Conservation (phyloP, 148 eudicot species). For the Camellia japonica region DNA sequence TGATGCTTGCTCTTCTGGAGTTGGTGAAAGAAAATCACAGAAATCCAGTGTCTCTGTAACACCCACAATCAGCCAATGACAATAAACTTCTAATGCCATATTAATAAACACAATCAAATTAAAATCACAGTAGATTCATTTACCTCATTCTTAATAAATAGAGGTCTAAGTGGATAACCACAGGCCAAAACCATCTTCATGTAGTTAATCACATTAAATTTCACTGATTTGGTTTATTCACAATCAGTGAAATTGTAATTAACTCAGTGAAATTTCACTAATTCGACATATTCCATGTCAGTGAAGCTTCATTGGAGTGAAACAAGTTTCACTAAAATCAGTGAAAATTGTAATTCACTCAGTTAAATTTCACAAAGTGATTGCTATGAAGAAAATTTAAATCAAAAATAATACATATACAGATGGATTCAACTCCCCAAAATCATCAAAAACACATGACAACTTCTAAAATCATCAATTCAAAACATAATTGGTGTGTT, state of each 20-base stretch:
- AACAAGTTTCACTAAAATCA: no score
- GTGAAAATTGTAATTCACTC: no score
- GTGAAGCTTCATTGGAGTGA: no score
- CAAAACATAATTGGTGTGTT: background rate
- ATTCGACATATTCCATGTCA: no score
- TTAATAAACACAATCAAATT: background rate
- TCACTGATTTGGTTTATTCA: no score
- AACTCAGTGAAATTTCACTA: no score
- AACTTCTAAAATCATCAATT: background rate
- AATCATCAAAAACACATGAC: background rate
- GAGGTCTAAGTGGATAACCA: background rate
- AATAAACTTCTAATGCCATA: background rate
- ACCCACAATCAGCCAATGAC: background rate
- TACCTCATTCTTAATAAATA: background rate
- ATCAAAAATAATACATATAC: no score
- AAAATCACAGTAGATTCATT: background rate
- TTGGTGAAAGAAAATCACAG: constrained; percentile 92
- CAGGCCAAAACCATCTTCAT: background rate
- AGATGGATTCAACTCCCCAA: no score
- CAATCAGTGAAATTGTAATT: no score
- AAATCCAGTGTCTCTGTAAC: constrained; percentile 89
- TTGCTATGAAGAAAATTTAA: background rate
- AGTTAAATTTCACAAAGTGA: background rate
- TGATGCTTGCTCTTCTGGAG: constrained; percentile 71
- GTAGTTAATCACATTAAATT: no score